Conservation (phyloP, 352 stramenopile genomes). For the Heterotrichella gracilis region DNA sequence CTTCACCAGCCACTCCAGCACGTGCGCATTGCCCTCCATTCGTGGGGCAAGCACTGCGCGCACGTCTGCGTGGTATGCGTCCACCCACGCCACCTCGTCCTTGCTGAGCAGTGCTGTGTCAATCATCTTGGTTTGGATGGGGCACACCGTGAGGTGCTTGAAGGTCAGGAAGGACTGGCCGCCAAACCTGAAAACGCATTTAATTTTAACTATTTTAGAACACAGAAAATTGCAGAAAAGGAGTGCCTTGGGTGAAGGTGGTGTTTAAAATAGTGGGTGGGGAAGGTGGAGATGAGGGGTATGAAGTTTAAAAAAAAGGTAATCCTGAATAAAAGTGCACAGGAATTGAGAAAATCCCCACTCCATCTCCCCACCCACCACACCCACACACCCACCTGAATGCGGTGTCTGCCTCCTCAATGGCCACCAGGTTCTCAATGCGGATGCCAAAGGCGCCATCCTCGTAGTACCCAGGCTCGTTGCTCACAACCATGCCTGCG, state of each 20-base stretch:
- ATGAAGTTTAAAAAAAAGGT: no score
- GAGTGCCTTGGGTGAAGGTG: no score
- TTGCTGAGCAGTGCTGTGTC: constrained; percentile 48
- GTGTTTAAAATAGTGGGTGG: no score
- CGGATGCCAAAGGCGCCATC: constrained; percentile 58
- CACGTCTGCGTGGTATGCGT: constrained; percentile 30
- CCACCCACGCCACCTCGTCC: constrained; percentile 67
- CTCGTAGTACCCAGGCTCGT: constrained; percentile 92
- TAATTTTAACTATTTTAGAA: no score
- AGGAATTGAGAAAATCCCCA: no score
- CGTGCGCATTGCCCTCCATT: not conserved
- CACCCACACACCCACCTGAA: constrained; percentile 22
- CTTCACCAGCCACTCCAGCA: no score
- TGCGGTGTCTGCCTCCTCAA: constrained; percentile 36
- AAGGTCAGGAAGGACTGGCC: constrained; percentile 39
- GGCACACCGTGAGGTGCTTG: constrained; percentile 74
- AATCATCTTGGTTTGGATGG: constrained; percentile 87
- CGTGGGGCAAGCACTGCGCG: not conserved
- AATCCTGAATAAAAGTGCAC: no score
- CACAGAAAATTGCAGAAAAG: no score
- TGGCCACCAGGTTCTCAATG: constrained; percentile 88
- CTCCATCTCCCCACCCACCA: no score
- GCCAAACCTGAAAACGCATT: constrained; percentile 17
- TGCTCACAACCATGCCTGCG: constrained; percentile 80
- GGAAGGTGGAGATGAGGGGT: no score